These are phyloP conservation scores for Ammopiptanthus mongolicus DNA, from an alignment of 306 rosid species.

Conservation along the genomic window DNA sequence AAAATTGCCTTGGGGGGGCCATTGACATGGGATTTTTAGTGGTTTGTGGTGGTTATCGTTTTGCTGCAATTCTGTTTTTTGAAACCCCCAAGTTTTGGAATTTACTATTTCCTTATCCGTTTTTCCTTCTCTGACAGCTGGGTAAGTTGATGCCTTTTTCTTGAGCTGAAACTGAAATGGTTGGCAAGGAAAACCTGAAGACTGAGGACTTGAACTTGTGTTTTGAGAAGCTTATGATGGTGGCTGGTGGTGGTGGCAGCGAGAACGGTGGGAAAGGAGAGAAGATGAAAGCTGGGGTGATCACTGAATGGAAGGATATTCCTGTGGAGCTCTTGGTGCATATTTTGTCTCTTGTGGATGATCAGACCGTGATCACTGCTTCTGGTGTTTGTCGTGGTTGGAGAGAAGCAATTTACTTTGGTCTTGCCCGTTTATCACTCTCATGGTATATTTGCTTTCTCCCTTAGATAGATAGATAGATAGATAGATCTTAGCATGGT, in stretches of 20 bases:
- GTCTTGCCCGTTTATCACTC: conserved; percentile 75
- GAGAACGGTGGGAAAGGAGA: conserved; percentile 30
- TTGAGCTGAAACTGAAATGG: conserved; percentile 38
- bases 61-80: neutral
- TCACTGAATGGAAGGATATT: conserved; percentile 82
- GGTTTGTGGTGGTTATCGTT: conserved; percentile 28
- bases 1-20: conserved; percentile 2
- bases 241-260: conserved; percentile 33
- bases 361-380: conserved; percentile 65
- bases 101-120: conserved; percentile 16
- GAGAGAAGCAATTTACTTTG: conserved; percentile 84
- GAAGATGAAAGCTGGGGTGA: conserved; percentile 53
- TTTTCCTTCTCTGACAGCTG: neutral
- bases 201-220: conserved; percentile 69
- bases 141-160: conserved; percentile 2
- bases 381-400: conserved; percentile 94
- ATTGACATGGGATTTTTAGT: conserved; percentile 25
- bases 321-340: conserved; percentile 93
- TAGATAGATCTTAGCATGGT: too few species aligned
- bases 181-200: conserved; percentile 48
- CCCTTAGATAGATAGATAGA: too few species aligned
- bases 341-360: conserved; percentile 65
- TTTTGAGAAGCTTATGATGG: conserved; percentile 84
- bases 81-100: conserved; percentile 15
- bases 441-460: conserved; percentile 50